These are phyloP conservation scores for Cystofilobasidium capitatum DNA, from an alignment of 768 basidiomycete genomes.

Conservation along the genomic window DNA sequence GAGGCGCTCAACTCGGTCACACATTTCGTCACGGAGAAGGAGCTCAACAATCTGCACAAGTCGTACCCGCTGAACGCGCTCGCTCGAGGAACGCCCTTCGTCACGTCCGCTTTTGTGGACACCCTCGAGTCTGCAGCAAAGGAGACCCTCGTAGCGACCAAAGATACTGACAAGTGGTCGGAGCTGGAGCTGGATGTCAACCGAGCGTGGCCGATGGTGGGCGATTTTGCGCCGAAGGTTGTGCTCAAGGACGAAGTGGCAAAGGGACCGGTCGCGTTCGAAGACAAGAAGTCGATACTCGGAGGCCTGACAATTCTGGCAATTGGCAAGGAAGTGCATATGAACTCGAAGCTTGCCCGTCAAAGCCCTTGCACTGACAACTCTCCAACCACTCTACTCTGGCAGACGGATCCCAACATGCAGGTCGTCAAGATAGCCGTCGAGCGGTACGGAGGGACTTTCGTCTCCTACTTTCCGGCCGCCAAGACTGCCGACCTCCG, in stretches of 20 bases:
- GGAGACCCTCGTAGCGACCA: no score
- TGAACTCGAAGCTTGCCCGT: neutral
- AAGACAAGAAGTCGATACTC: neutral
- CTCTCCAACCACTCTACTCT: neutral
- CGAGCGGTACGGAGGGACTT: neutral
- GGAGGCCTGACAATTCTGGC: neutral
- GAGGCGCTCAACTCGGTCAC: neutral
- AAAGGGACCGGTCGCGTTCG: neutral
- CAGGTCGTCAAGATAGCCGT: neutral
- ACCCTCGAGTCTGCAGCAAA: neutral
- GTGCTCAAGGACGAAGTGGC: neutral
- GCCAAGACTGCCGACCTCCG: neutral
- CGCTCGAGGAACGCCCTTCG: neutral
- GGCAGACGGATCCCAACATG: neutral
- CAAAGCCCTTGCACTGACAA: no score
- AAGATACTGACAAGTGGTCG: neutral
- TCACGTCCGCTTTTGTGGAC: neutral
- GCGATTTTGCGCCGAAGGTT: neutral
- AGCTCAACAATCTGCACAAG: neutral
- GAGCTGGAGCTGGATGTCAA: neutral
- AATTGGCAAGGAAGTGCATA: neutral
- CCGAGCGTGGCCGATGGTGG: neutral
- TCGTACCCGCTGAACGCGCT: neutral
- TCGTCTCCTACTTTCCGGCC: neutral
- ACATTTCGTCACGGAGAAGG: neutral